Base-by-base conservation (phyloP, 2,329 filamentous ascomycete genomes). In the Trichoderma breve region DNA sequence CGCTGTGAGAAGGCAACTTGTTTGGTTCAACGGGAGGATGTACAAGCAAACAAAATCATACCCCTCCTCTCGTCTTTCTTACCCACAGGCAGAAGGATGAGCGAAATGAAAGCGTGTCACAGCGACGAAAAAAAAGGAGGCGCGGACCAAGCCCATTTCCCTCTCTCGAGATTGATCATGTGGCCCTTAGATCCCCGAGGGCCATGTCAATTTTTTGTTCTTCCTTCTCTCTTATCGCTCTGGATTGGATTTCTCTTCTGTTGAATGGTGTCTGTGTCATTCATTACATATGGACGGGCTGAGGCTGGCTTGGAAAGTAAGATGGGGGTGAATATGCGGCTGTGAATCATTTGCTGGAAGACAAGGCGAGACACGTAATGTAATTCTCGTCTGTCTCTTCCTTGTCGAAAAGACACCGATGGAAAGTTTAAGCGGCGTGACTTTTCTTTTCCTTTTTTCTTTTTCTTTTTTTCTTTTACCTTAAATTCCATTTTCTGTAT, bases 51-150 rank as follows among this genome's bases (percentile, higher is more conserved):
- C 28, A 28, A 39, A 39, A 53, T 14, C 55, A 39, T 43, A 39
- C 66, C 21, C 66, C 66, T 51, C 36, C 28, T 61, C 66, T 61
- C 66, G 66, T 61, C 39, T 39, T 53, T 60, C 66, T 61, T 61
- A 39, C 57, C 66, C 57, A 61, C 55, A 69, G 57, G 57, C 55
- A 62, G 66, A 62, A 70, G 57, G 66, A 70, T 62, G 66, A 53
- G 66, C 57, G 57, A 69, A 51, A 55, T 57, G 47, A 30, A 57
- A 39, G 47, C 43, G 66, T 70, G 66, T 28, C 66, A 70, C 66
- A 61, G 66, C 26, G 57, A 51, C 0, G 21, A 21, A 39, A 51
- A 51, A 28, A 43, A 9, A 18, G 8, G 51, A 32, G 28, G 32
- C 51, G 51, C 53, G 65, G 55, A 26, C 24, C 66, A 69, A 68